Evolutionary conservation across 1,284 basidiomycete species (phyloP), one percentile per base, ranked within the genome.

Genomic region (Omphalotus olearius): DNA sequence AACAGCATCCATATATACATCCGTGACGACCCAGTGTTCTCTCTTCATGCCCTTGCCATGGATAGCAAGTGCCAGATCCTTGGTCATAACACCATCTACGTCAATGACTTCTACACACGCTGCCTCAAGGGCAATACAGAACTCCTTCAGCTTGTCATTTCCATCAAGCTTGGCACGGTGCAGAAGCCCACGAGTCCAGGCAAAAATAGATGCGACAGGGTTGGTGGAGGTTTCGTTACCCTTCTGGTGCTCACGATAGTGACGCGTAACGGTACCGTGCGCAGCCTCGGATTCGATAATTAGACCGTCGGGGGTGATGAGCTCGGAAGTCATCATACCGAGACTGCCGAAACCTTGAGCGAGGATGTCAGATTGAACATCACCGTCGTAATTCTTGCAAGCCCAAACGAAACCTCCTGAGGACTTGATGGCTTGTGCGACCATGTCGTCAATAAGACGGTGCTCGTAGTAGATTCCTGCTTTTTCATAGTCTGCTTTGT

Each of bases 351-450:
- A 94, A 48, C 95, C 96, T 74, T 97, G 94, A 1, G 93, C 93
- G 55, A 95, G 85, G 64, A 95, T 92, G 65, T 95, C 93, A 53
- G 82, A 86, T 73, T 93, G 86, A 33, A 98, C 92, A 66, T 97
- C 94, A 46, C 94, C 94, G 64, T 97, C 94, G 76, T 97, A 96
- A 77, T 96, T 96, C 81, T 97, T 98, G 70, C 85, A 87, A 4
- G 96, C 96, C 95, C 93, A 97, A 17, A 98, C 90, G 72, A 97
- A 99, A 42, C 96, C 96, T 50, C 96, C 96, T 0, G 88, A 85
- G 18, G 90, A 93, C 76, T 99, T 99, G 83, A 99, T 87, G 42
- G 82, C 93, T 69, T 98, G 94, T 4, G 96, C 96, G 43, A 98
- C 95, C 93, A 97, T 96, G 73, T 96, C 91, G 66, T 93, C 89